Evolutionary conservation across 2,329 filamentous ascomycete species (phyloP).

Genomic region (Fusarium redolens): DNA sequence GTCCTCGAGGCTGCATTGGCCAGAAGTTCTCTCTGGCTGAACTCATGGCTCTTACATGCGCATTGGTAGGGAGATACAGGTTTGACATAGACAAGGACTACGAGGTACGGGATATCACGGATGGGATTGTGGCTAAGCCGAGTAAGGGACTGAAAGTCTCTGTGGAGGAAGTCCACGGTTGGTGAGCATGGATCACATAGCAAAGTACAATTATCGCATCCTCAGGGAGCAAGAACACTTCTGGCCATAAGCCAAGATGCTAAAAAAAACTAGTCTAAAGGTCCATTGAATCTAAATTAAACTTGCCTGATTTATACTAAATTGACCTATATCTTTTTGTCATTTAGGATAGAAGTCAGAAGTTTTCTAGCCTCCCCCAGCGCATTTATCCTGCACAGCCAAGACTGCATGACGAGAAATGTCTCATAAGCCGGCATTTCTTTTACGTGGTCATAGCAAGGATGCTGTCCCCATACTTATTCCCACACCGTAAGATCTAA

Average conservation of each 20-base stretch:
- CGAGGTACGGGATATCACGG: conserved; percentile 33
- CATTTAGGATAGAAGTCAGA: too few relatives aligned
- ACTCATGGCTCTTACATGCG: conserved; percentile 36
- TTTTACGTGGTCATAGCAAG: not conserved
- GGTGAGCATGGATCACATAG: conserved; percentile 3
- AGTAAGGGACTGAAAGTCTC: conserved; percentile 18
- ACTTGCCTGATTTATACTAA: too few relatives aligned
- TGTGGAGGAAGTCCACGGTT: conserved; percentile 14
- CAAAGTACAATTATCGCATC: not conserved
- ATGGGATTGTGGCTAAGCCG: conserved; percentile 37
- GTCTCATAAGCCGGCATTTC: not conserved
- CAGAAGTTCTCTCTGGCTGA: conserved; percentile 40
- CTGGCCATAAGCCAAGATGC: too few relatives aligned
- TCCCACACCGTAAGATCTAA: conserved; percentile 22
- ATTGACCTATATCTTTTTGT: too few relatives aligned
- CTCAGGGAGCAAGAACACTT: too few relatives aligned
- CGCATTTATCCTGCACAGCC: not conserved
- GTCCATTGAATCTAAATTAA: too few relatives aligned
- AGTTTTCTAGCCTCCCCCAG: too few relatives aligned
- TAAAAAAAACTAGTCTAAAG: too few relatives aligned
- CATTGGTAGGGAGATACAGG: conserved; percentile 28
- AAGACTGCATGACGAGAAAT: not conserved
- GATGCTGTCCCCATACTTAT: not conserved
- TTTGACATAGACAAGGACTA: conserved; percentile 31
- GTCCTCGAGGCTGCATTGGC: conserved; percentile 46